Evolutionary conservation across 495 filamentous ascomycete species (phyloP), one percentile per base, ranked within the genome.

Genomic region (Penicillium crystallinum): DNA sequence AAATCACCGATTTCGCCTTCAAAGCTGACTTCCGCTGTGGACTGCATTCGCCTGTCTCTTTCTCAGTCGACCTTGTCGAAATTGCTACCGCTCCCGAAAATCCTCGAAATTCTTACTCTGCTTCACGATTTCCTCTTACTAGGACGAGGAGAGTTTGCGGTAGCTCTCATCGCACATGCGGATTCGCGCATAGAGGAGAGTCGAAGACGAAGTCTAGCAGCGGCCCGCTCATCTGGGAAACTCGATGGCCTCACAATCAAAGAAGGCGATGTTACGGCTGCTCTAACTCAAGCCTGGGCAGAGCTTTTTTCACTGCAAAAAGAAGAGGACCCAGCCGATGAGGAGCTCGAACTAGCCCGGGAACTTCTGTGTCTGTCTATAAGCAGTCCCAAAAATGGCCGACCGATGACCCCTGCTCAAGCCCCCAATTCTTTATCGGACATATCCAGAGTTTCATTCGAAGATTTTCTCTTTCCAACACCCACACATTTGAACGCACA

Each of bases 101-200:
- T 96, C 18, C 69, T 91, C 3, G 85, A 95, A 52, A 80, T 87
- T 34, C 75, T 98, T 9, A 75, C 81, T 37, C 72, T 96, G 19
- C 79, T 96, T 0, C 81, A 90, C 47, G 83, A 92, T 43, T 97
- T 95, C 65, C 87, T 96, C 58, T 77, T 98, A 9, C 81, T 98
- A 9, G 82, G 87, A 9, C 79, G 88, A 15, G 92, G 93, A 9
- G 93, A 97, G 63, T 98, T 98, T 67, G 90, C 89, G 6, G 81
- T 92, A 54, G 83, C 88, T 9, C 73, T 98, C 17, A 88, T 93
- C 1, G 79, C 84, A 29, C 87, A 96, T 72, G 90, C 91, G 8
- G 88, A 95, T 56, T 78, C 86, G 31, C 83, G 82, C 52, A 78
- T 95, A 19, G 64, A 72, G n/a, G 73, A 73, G 42, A 71, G 47